Conservation (phyloP, 1,284 basidiomycete species). For the Cerioporus squamosus region DNA sequence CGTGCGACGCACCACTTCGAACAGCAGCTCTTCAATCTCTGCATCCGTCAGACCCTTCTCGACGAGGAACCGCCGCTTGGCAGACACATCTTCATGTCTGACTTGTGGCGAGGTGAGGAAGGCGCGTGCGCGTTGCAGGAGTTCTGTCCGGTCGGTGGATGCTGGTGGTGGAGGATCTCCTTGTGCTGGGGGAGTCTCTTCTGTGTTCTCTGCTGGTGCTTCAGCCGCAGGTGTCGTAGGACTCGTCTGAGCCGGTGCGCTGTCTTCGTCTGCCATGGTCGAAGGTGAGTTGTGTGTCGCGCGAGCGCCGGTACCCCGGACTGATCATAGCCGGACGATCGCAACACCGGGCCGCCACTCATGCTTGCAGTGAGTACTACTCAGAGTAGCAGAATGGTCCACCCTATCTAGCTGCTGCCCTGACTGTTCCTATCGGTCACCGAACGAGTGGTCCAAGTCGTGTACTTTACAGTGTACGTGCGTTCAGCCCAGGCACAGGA, state of each 20-base stretch:
- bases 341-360: neutral
- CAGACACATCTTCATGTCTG: conserved; percentile 53
- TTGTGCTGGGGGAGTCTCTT: conserved; percentile 7
- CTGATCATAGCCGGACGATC: neutral
- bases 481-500: too few species aligned
- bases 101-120: conserved; percentile 73
- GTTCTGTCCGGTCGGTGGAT: conserved; percentile 36
- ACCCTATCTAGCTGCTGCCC: too few species aligned
- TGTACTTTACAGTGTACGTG: too few species aligned
- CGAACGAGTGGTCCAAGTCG: too few species aligned
- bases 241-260: neutral
- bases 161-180: neutral
- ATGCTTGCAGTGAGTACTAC: too few species aligned
- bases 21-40: conserved; percentile 67
- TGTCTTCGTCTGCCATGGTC: conserved; percentile 21
- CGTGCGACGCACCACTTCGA: conserved; percentile 51
- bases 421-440: too few species aligned
- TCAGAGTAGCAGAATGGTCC: too few species aligned
- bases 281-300: neutral
- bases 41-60: conserved; percentile 70
- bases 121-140: conserved; percentile 61
- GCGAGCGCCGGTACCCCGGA: neutral
- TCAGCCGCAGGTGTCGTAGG: neutral
- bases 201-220: conserved; percentile 4
- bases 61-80: conserved; percentile 66